Evolutionary conservation across 148 eudicot species (phyloP), one percentile per base, ranked within the genome.

Genomic region (Suaeda aralocaspica): DNA sequence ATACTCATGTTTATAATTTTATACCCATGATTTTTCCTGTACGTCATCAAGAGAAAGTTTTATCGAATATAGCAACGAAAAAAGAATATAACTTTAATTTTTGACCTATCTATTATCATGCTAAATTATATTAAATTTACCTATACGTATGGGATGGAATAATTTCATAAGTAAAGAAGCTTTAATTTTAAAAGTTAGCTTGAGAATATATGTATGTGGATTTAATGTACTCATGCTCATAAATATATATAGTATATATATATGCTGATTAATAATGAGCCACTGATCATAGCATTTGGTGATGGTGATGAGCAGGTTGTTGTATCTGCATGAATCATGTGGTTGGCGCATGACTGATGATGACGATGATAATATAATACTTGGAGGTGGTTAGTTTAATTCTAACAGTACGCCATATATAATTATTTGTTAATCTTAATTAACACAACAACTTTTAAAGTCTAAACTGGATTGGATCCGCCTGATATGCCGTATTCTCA

Each of bases 401-500:
- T 18, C 9, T 48, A 67, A 30, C 69, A 49, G 33, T 48, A 24
- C 25, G 18, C 18, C 3, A 46, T 13, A 26, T 24, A 36, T 66
- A 33, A 48, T 33, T 31, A 28, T 50, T 26, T 19, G 18, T 45
- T 46, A 28, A 4, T 4, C 6, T 15, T 49, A 49, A 49, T 46
- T 66, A 66, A 52, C 70, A 33, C 56, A 52, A 34, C 28, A 22
- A 22, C 44, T n/a, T 24, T 28, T 30, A 55, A 52, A 67, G 58
- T n/a, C 1, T 9, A 14, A 2, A 46, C 18, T 46, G 50, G 50
- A 46, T 12, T 19, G 59, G 44, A 52, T 67, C 31, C 33, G 30
- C 59, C 18, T 51, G 30, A n/a, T n/a, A n/a, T n/a, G n/a, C 48
- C 45, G 34, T 21, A 21, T 11, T 30, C 16, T 49, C 21, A 30